Percentiles rank a stretch among this genome's conserved stretches.
Conservation (phyloP, 2,329 filamentous ascomycete genomes). For the Herpotrichia juniperi region DNA sequence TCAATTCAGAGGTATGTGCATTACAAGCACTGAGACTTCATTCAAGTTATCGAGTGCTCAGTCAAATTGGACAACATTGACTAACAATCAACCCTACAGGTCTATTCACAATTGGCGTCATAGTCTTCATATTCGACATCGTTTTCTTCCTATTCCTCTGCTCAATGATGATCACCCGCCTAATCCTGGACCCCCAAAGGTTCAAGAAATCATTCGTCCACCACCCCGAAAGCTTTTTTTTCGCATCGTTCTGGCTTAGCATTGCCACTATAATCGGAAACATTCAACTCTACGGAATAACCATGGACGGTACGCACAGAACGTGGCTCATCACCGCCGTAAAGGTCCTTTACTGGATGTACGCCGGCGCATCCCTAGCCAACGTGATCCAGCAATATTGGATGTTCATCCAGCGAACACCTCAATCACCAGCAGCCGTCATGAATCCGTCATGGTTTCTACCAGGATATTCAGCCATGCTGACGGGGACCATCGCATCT, state of each 20-base stretch:
- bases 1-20: conserved; percentile 35
- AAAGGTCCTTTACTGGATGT: conserved; percentile 49
- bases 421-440: conserved; percentile 59
- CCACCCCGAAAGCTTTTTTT: conserved; percentile 56
- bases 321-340: conserved; percentile 44
- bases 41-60: background rate
- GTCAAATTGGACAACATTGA: background rate
- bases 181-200: conserved; percentile 46
- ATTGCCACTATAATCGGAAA: conserved; percentile 45
- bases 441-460: conserved; percentile 76
- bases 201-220: conserved; percentile 52
- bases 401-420: conserved; percentile 64
- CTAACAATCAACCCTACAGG: conserved; percentile 30
- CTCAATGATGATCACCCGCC: conserved; percentile 43
- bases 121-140: conserved; percentile 57
- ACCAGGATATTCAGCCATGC: conserved; percentile 71
- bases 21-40: background rate
- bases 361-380: conserved; percentile 42
- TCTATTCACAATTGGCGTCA: conserved; percentile 56
- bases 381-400: conserved; percentile 58
- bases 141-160: conserved; percentile 46
- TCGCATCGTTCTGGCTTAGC: conserved; percentile 48
- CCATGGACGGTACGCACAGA: conserved; percentile 31
- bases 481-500: conserved; percentile 71
- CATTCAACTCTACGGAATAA: conserved; percentile 41